A percentile compares a stretch with the other conserved stretches of the same genome.
Evolutionary conservation across 495 filamentous ascomycete species (phyloP).

Genomic region (Podospora conica): DNA sequence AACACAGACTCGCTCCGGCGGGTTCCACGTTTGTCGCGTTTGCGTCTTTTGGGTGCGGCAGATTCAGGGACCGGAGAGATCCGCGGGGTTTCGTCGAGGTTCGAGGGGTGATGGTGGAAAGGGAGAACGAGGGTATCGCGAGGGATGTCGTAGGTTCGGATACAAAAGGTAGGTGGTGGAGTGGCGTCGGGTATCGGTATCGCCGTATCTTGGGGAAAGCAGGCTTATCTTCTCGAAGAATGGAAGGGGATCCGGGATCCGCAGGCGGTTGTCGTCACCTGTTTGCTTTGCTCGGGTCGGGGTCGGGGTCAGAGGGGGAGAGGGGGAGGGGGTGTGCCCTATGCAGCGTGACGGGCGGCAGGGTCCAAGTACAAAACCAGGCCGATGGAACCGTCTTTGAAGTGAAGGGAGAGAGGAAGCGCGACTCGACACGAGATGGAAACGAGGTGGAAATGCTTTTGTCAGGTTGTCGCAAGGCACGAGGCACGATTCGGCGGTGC

Average conservation of each 20-base stretch:
- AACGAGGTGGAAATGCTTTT: not conserved
- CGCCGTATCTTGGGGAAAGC: not conserved
- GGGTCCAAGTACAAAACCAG: conserved; percentile 1
- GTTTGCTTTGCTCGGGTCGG: not conserved
- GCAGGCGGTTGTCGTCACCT: conserved; percentile 17
- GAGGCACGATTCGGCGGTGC: no score
- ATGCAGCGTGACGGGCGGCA: conserved; percentile 7
- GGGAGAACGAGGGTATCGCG: not conserved
- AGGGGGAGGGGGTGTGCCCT: not conserved
- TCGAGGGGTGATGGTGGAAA: not conserved
- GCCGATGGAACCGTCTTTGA: conserved; percentile 3
- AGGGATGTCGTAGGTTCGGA: not conserved
- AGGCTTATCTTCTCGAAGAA: not conserved
- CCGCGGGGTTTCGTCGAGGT: not conserved
- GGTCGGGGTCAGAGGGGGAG: conserved; percentile 16
- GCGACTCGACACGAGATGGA: no score
- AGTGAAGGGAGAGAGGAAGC: not conserved
- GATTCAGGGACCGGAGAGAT: not conserved
- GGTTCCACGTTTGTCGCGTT: conserved; percentile 10
- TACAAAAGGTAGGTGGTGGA: not conserved
- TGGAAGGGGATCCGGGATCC: conserved; percentile 1
- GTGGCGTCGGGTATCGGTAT: no score
- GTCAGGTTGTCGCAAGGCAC: not conserved
- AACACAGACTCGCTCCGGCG: conserved; percentile 14
- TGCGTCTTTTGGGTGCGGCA: not conserved